These are phyloP conservation scores for Xerocomellus intermedius DNA, from an alignment of 768 basidiomycete species.

Conservation along the genomic window DNA sequence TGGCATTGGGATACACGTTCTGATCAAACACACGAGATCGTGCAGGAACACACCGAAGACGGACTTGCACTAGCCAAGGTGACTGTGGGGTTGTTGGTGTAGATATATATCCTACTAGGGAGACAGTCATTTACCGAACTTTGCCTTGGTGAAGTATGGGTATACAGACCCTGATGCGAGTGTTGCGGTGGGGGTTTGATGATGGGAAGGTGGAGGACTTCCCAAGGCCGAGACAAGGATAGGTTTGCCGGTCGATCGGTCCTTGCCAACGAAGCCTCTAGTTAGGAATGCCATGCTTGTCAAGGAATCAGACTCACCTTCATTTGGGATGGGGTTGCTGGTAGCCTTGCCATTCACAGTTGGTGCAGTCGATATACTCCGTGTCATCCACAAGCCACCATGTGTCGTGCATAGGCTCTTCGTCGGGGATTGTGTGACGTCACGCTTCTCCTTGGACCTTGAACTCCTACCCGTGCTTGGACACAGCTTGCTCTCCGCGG, in stretches of 20 bases:
- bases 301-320: conserved; percentile 44
- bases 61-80: no score
- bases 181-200: no score
- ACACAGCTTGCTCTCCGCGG: conserved; percentile 28
- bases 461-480: conserved; percentile 32
- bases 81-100: no score
- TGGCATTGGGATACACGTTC: no score
- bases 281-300: background rate
- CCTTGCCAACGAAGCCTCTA: conserved; percentile 60
- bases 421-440: conserved; percentile 42
- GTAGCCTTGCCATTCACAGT: conserved; percentile 64
- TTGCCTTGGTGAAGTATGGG: no score
- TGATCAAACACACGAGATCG: no score
- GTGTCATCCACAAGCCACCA: conserved; percentile 34
- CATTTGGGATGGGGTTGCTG: conserved; percentile 66
- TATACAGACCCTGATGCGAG: no score
- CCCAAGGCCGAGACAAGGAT: conserved; percentile 48
- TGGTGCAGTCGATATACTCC: conserved; percentile 39
- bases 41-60: no score
- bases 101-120: no score
- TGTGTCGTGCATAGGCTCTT: conserved; percentile 41
- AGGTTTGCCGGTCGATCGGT: conserved; percentile 53
- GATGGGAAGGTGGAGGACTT: no score
- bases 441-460: conserved; percentile 31
- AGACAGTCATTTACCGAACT: no score